A percentile compares a stretch with the other conserved stretches of the same genome.
Evolutionary conservation across 192 early-diverging fungal genomes (phyloP).

Genomic region (Rhizophagus clarus): DNA sequence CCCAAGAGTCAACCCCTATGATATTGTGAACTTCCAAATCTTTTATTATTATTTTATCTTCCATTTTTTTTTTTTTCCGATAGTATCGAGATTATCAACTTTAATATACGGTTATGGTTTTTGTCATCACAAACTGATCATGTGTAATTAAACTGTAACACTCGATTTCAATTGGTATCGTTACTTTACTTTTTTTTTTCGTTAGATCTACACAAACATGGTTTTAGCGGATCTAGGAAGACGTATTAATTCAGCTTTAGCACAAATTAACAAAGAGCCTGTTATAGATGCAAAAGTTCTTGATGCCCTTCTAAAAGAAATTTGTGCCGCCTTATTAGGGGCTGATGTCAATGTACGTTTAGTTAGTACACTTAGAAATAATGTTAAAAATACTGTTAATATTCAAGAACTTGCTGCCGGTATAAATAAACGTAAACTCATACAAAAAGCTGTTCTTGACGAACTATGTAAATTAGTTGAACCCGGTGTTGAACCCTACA

Average conservation of each 20-base stretch:
- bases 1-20: background rate
- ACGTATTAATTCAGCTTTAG: constrained; percentile 83
- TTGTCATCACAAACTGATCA: too few relatives aligned
- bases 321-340: constrained; percentile 85
- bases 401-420: constrained; percentile 82
- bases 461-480: constrained; percentile 87
- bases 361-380: constrained; percentile 79
- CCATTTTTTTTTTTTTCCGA: background rate
- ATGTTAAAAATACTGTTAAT: constrained; percentile 82
- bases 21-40: background rate
- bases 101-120: too few relatives aligned
- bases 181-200: background rate
- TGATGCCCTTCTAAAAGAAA: constrained; percentile 81
- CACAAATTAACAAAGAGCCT: constrained; percentile 75
- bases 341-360: constrained; percentile 91
- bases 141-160: too few relatives aligned
- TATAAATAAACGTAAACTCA: constrained; percentile 82
- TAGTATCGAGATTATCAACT: too few relatives aligned
- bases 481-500: constrained; percentile 84
- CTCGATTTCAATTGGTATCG: too few relatives aligned
- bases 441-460: constrained; percentile 90
- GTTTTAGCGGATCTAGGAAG: constrained; percentile 90
- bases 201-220: constrained; percentile 49
- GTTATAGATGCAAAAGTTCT: constrained; percentile 88
- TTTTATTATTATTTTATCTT: background rate